Base-by-base conservation (phyloP, 495 filamentous ascomycete genomes). In the Sporormia fimetaria region DNA sequence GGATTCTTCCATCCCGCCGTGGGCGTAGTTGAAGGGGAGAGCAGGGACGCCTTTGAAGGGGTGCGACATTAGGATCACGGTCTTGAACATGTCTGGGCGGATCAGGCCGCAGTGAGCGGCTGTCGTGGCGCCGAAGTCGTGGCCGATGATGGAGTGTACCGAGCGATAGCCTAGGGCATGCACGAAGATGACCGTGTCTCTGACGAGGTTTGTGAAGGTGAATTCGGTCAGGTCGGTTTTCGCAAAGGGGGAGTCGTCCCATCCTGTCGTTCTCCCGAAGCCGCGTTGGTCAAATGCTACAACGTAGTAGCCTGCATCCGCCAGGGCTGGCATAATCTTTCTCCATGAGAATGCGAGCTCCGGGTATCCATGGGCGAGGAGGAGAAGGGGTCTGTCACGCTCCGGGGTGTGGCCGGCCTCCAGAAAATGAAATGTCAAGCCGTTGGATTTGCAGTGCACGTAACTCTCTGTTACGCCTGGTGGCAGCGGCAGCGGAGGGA, bases 341-440 rank as follows among this genome's bases (percentile, higher is more conserved):
- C 77, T 74, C 77, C 77, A 81, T 22, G 77, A 80, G 57, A 69
- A 82, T 31, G 78, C 75, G 14, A 81, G 65, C 50, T 82, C 77
- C 6, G 78, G 76, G 47, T 70, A 81, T 15, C 77, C 78, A 55
- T 80, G 78, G 37, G 73, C 65, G 44, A 78, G 71, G 14, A 81
- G 57, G 21, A 83, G 58, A 31, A 81, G 67, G 0, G 75, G 76
- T 12, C 63, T 49, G 34, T 44, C 12, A 12, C 38, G 31, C 8
- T 38, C 69, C 10, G 59, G 59, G 21, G 59, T 57, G 11, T 53
- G 37, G 17, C 73, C 74, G 12, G 74, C 63, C 51, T 71, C 69
- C 21, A 81, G 63, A 40, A 78, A 55, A 61, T 83, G 77, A 60
- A 71, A 77, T 16, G 57, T 73, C 20, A 82, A 66, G 41, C 67